phyloP scores from a whole-genome alignment of 1,139 yeast genomes.

The Candida pseudocylindracea region DNA sequence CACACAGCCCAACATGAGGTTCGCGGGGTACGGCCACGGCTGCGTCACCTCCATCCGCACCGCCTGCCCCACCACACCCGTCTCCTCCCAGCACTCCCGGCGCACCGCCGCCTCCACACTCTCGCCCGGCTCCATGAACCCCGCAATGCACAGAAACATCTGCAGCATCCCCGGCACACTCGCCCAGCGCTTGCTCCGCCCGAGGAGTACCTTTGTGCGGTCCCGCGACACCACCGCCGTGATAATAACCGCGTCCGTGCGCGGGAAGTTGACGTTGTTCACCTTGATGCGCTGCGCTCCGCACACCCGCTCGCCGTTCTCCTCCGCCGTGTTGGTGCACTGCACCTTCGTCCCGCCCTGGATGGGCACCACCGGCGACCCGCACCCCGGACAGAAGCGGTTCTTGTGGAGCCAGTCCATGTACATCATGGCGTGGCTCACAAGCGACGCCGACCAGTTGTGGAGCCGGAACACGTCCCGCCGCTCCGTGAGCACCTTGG shows the following conservation, averaged over 20 bases:
- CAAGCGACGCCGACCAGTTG: conserved; percentile 22
- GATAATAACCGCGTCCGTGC: conserved; percentile 78
- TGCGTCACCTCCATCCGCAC: conserved; percentile 50
- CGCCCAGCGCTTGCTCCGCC: conserved; percentile 34
- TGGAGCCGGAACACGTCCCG: too few relatives aligned
- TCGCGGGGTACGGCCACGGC: conserved; percentile 96
- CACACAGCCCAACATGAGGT: conserved; percentile 81
- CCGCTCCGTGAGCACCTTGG: conserved; percentile 12
- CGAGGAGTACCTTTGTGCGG: conserved; percentile 44
- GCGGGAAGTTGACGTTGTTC: conserved; percentile 55
- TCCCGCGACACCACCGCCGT: conserved; percentile 50
- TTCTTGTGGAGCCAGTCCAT: conserved; percentile 69
- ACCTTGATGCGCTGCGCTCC: conserved; percentile 32
- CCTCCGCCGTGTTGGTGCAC: conserved; percentile 25
- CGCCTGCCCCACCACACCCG: conserved; percentile 51
- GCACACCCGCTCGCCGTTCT: conserved; percentile 12
- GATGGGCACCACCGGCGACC: conserved; percentile 39
- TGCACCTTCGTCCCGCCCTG: conserved; percentile 66
- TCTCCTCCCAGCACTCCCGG: conserved; percentile 89
- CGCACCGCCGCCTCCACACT: conserved; percentile 73
- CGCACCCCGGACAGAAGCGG: conserved; percentile 79
- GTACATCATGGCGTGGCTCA: conserved; percentile 67
- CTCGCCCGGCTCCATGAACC: conserved; percentile 91
- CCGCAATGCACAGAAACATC: conserved; percentile 77
- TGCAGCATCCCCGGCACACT: conserved; percentile 8